Evolutionary conservation across 2,329 filamentous ascomycete species (phyloP), one percentile per base, ranked within the genome.

Genomic region (Neoscytalidium dimidiatum): DNA sequence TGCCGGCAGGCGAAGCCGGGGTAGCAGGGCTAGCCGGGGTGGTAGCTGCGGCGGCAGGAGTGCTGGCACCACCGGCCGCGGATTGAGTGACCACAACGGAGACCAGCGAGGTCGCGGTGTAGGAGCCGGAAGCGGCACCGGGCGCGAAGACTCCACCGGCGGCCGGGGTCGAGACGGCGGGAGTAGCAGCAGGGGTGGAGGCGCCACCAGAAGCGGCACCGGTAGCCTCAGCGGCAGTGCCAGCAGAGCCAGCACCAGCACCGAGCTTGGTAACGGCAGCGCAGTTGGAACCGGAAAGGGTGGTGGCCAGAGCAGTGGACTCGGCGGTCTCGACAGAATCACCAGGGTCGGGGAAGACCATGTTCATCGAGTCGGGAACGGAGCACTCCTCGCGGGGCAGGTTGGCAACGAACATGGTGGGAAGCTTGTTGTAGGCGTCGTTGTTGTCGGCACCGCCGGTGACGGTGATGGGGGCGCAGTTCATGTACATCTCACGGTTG

Each of bases 401-500:
- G 78, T 95, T 96, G 71, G 90, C 89, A 0, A 89, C 83, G 62
- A 93, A 89, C 86, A 96, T 90, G 65, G 88, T 81, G 0, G 92
- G 92, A 13, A 96, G 88, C 0, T 79, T 75, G 43, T 86, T 74
- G 66, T 88, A 84, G 68, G 85, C 85, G 1, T 81, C 77, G 64
- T 86, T 71, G 33, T 84, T 84, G 62, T 77, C 74, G 14, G 77
- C 74, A 23, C 80, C 79, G 3, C 77, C 80, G 0, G 86, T 86
- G 26, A 98, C 83, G 0, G 83, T 85, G 53, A 96, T 77, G 0
- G 92, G 87, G 0, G 90, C 92, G 71, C 94, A 99, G 84, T 97
- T 96, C 92, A 95, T 96, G 84, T 97, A 97, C 93, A 97, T 96
- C 75, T 98, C 95, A 0, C 94, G 89, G 81, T 97, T 97, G 2